Base-by-base conservation (phyloP, 768 basidiomycete species). In the Leucosporidium creatinivorum region DNA sequence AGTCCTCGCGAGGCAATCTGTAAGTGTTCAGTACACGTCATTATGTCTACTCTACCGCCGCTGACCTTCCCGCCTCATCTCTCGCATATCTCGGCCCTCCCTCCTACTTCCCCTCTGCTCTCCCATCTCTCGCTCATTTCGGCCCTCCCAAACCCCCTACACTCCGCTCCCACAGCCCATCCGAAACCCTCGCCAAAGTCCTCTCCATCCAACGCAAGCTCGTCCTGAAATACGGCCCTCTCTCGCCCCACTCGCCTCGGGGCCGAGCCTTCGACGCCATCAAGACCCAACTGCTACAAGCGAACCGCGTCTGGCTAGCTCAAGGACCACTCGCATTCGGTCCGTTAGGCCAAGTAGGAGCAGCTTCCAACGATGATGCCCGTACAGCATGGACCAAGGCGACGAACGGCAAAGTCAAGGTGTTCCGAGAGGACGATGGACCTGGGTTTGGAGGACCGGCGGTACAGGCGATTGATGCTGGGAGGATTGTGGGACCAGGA, bases 121-220 rank as follows among this genome's bases (percentile, higher is more conserved):
- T n/a, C 25, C 13, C 30, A 19, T 23, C 7, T 30, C 23, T 30
- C 28, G 4, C 25, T 15, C 25, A 19, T 8, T 15, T 55, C 54
- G 18, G 54, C 4, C 23, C 47, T 15, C 60, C 31, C 21, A n/a
- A n/a, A 61, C 21, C n/a, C 19, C 48, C 30, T 18, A 33, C 36
- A 31, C 23, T 6, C 31, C 66, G 64, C 61, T 69, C 31, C 65
- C 65, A n/a, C 18, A 44, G 33, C 50, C 49, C 33, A 25, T 65
- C 68, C 48, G 68, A 69, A 28, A 69, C 61, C 30, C 54, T 69
- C 23, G 61, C 69, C 52, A 70, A 71, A 48, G 60, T 71, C 30
- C 39, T 67, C 58, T 61, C 66, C 28, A 36, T 71, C 59, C 60
- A 67, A 39, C 59, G 66, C 60, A 71, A 71, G n/a, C 56, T 69